Conservation (phyloP, 1,139 yeast species). For the Protomyces arabidopsidicola region DNA sequence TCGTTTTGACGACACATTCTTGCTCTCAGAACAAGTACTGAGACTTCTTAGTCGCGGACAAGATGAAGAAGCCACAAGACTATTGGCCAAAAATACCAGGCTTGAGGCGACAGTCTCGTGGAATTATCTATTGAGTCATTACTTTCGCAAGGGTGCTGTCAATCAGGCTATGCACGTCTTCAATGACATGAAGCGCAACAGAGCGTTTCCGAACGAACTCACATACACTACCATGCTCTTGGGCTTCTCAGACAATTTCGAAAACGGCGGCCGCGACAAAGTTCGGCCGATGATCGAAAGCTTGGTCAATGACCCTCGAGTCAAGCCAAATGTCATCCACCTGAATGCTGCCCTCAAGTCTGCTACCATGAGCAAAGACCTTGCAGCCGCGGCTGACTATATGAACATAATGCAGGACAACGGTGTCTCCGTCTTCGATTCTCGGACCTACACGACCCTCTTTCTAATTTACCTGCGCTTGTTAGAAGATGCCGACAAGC, state of each 20-base stretch:
- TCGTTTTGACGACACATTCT: slow-evolving; percentile 7
- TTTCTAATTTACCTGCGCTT: background rate
- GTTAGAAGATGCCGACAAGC: background rate
- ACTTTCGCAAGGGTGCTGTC: slow-evolving; percentile 1
- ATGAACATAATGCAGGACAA: slow-evolving; percentile 1
- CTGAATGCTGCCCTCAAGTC: slow-evolving; percentile 14
- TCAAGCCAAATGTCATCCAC: slow-evolving; percentile 7
- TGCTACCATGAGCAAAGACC: slow-evolving; percentile 1
- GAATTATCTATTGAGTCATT: slow-evolving; percentile 14
- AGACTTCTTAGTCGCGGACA: background rate
- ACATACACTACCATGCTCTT: slow-evolving; percentile 12
- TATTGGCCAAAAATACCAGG: background rate
- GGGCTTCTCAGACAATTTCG: background rate
- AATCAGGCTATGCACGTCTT: slow-evolving; percentile 6
- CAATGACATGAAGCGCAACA: slow-evolving; percentile 10
- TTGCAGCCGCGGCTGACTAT: background rate
- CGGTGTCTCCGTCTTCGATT: slow-evolving; percentile 1
- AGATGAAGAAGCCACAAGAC: background rate
- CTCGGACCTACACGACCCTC: slow-evolving; percentile 7
- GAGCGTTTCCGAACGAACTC: slow-evolving; percentile 9
- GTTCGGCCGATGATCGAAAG: background rate
- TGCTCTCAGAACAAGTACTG: slow-evolving; percentile 7
- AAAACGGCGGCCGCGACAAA: slow-evolving; percentile 6
- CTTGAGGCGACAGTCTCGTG: slow-evolving; percentile 16
- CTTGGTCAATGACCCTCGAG: background rate